Base-by-base conservation (phyloP, 2,329 filamentous ascomycete species). In the Incumbomyces delicatus region DNA sequence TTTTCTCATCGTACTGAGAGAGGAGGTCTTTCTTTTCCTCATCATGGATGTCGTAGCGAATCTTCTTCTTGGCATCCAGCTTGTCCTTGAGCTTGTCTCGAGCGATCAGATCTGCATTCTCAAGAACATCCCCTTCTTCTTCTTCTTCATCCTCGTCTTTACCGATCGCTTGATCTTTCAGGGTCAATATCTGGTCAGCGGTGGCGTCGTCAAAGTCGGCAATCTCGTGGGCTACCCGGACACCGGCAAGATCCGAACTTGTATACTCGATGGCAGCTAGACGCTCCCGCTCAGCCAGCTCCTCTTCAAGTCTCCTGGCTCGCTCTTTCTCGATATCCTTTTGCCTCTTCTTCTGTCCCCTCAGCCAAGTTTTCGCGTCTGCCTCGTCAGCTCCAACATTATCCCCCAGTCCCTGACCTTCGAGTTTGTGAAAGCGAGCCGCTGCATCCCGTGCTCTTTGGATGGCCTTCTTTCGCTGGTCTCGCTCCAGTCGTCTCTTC, bases 1-100 rank as follows among this genome's bases (percentile, higher is more conserved):
- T 92, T 67, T 94, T 95, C 53, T 96, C 92, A 58, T 96, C 92
- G 60, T 98, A 98, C 57, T 98, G 90, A 12, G 85, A 79, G 35
- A 98, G 69, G 18, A 98, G 80, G 11, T 77, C 82, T 18, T 76
- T 76, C 22, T 80, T 75, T 37, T 84, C 82, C 30, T 82, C 71
- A 48, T 83, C 80, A 51, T 87, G 83, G 0, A 90, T 89, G 58
- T 98, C 87, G 64, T 98, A 98, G 61, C 83, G 86, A 65, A 88
- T 87, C 74, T 94, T 95, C 71, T 96, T 95, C 71, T 96, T 95
- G 34, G 89, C 67, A 35, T 92, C 81, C 11, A 95, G 69, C 56
- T 78, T 83, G 58, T 95, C 86, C 29, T 66, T 59, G 12, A 65
- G 56, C 50, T 61, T 66, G 44, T 71, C 68, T 41, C 59, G 60